Evolutionary conservation across 108 stramenopile genomes (phyloP).

Genomic region (Nannochloropsis salina): DNA sequence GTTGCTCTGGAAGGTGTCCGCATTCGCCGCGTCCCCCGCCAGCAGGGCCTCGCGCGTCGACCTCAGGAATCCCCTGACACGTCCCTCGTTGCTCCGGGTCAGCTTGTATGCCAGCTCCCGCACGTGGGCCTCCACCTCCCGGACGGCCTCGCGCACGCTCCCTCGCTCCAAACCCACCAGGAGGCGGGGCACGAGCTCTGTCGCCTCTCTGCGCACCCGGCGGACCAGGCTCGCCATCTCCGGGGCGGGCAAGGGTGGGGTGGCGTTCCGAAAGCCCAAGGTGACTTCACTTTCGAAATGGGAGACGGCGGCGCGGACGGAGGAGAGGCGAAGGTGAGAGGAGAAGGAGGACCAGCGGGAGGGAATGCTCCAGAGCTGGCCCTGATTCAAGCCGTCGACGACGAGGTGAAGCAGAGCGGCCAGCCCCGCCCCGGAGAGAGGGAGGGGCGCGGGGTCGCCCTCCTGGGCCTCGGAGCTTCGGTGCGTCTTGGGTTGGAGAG

Average conservation of each 20-base stretch:
- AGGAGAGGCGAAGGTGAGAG: background rate
- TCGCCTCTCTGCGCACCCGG: background rate
- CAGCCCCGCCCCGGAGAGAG: background rate
- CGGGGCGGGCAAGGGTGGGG: background rate
- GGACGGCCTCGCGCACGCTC: background rate
- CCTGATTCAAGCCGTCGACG: background rate
- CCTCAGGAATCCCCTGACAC: background rate
- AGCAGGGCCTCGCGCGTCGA: background rate
- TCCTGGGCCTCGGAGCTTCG: background rate
- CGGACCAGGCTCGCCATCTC: background rate
- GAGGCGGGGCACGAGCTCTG: background rate
- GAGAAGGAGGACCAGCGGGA: background rate
- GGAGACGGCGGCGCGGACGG: background rate
- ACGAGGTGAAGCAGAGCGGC: background rate
- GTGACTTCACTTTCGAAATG: background rate
- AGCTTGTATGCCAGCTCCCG: slow-evolving; percentile 7
- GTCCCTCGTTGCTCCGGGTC: background rate
- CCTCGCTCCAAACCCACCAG: slow-evolving; percentile 6
- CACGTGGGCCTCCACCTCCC: slow-evolving; percentile 9
- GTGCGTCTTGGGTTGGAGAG: background rate
- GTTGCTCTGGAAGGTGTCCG: background rate
- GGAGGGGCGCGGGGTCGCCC: background rate
- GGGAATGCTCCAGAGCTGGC: slow-evolving; percentile 9
- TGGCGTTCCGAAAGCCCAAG: background rate
- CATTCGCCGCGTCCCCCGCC: background rate